A percentile compares a stretch with the other conserved stretches of the same genome.
Evolutionary conservation across 1,284 basidiomycete species (phyloP).

Genomic region (Malassezia globosa): DNA sequence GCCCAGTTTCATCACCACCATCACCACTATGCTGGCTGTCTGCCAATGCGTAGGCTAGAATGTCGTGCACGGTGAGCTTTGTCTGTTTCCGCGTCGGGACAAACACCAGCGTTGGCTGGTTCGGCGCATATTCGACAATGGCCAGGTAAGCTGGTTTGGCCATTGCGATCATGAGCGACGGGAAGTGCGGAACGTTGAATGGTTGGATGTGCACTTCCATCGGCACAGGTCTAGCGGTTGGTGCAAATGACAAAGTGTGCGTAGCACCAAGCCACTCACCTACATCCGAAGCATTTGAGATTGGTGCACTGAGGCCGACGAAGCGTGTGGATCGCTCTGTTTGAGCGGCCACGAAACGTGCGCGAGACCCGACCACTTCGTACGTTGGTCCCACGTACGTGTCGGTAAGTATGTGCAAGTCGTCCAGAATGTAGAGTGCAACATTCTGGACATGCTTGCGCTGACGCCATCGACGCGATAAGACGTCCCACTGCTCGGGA

Average conservation of each 20-base stretch:
- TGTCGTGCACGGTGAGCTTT: conserved; percentile 78
- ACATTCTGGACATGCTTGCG: conserved; percentile 91
- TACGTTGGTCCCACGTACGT: conserved; percentile 88
- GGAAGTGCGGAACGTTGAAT: conserved; percentile 92
- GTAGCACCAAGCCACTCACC: conserved; percentile 92
- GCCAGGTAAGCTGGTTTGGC: conserved; percentile 94
- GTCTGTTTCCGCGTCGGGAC: conserved; percentile 90
- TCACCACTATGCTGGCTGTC: conserved; percentile 66
- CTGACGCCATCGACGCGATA: conserved; percentile 92
- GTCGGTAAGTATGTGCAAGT: conserved; percentile 77
- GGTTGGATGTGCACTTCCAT: conserved; percentile 96
- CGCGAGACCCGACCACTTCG: conserved; percentile 85
- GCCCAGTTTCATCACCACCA: conserved; percentile 48
- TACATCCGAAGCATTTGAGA: conserved; percentile 89
- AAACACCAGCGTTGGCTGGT: conserved; percentile 80
- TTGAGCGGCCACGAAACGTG: conserved; percentile 89
- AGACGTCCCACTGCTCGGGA: conserved; percentile 79
- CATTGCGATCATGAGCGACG: conserved; percentile 97
- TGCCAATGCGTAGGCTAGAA: conserved; percentile 75
- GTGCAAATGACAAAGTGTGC: conserved; percentile 94
- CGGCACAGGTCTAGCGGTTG: conserved; percentile 81
- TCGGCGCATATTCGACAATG: conserved; percentile 74
- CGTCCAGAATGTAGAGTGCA: conserved; percentile 84
- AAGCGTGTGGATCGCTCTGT: conserved; percentile 81
- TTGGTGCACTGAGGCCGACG: conserved; percentile 81